Conservation (phyloP, 345 rosid species). For the Crucihimalaya himalaica region DNA sequence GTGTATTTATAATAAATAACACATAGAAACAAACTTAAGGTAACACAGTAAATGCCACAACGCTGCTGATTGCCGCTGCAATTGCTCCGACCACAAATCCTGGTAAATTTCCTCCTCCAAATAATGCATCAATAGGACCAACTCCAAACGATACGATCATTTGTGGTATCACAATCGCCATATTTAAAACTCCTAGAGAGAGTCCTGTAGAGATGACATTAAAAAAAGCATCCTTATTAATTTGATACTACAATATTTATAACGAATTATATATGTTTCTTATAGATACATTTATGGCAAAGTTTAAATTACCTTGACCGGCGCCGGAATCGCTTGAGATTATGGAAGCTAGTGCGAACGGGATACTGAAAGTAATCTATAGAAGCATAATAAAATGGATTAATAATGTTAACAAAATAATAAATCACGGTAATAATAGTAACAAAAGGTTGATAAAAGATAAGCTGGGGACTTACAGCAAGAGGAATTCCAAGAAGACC, state of each 20-base stretch:
- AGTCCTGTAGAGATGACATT: slow-evolving; percentile 49
- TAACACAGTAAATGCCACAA: slow-evolving; percentile 23
- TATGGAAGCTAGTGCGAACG: slow-evolving; percentile 33
- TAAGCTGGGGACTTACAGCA: slow-evolving; percentile 44
- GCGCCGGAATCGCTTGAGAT: slow-evolving; percentile 29
- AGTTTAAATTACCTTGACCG: slow-evolving; percentile 30
- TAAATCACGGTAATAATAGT: neutral
- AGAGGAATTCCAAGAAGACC: slow-evolving; percentile 72
- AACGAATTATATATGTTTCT: too few species aligned
- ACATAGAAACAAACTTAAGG: neutral
- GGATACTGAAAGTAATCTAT: slow-evolving; percentile 32
- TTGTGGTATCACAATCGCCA: slow-evolving; percentile 74
- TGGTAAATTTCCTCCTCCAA: slow-evolving; percentile 37
- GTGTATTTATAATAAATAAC: neutral
- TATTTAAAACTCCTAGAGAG: slow-evolving; percentile 77
- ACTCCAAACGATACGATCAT: slow-evolving; percentile 30
- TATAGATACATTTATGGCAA: too few species aligned
- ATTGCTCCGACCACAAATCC: slow-evolving; percentile 33
- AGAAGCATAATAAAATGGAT: neutral
- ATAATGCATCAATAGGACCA: slow-evolving; percentile 28
- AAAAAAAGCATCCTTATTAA: neutral
- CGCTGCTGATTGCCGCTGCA: slow-evolving; percentile 25
- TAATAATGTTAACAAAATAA: neutral
- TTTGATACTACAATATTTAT: neutral
- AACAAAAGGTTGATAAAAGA: neutral